Conservation (phyloP, 768 basidiomycete genomes). For the Guyanaporus albipodus region DNA sequence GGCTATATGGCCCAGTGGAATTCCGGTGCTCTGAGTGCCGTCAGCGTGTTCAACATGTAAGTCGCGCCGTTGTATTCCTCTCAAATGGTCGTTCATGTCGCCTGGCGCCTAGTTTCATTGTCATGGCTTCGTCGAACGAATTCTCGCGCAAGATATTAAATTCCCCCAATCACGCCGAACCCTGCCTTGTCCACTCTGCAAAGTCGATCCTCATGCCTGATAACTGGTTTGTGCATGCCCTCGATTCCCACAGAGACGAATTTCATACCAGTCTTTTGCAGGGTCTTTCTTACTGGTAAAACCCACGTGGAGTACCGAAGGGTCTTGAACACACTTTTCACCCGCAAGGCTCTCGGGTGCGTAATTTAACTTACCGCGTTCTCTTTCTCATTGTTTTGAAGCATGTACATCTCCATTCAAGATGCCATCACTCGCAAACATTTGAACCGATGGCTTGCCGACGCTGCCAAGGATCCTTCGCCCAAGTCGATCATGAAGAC, state of each 20-base stretch:
- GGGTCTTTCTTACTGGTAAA: constrained; percentile 98
- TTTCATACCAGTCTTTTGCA: constrained; percentile 25
- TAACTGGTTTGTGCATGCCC: constrained; percentile 64
- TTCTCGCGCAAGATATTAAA: constrained; percentile 94
- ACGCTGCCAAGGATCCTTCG: constrained; percentile 43
- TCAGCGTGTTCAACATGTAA: constrained; percentile 98
- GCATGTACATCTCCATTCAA: constrained; percentile 81
- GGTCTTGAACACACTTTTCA: constrained; percentile 87
- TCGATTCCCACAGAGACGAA: neutral
- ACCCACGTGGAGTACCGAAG: constrained; percentile 91
- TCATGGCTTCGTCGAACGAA: constrained; percentile 94
- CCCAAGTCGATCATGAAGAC: constrained; percentile 77
- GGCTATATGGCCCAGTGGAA: constrained; percentile 92
- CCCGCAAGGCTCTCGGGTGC: constrained; percentile 87
- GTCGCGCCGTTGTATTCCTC: constrained; percentile 21
- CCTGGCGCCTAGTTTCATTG: constrained; percentile 79
- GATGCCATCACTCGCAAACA: constrained; percentile 78
- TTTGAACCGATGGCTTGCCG: constrained; percentile 67
- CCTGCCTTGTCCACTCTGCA: constrained; percentile 89
- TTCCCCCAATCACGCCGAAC: constrained; percentile 88
- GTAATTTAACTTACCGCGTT: constrained; percentile 17
- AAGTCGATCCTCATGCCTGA: constrained; percentile 80
- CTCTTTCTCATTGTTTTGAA: constrained; percentile 26
- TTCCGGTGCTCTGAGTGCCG: constrained; percentile 78
- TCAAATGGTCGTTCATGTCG: constrained; percentile 7